Percentiles rank a stretch among this genome's conserved stretches.
phyloP scores from a whole-genome alignment of 129 eudicot genomes.

The Helichrysum umbraculigerum region DNA sequence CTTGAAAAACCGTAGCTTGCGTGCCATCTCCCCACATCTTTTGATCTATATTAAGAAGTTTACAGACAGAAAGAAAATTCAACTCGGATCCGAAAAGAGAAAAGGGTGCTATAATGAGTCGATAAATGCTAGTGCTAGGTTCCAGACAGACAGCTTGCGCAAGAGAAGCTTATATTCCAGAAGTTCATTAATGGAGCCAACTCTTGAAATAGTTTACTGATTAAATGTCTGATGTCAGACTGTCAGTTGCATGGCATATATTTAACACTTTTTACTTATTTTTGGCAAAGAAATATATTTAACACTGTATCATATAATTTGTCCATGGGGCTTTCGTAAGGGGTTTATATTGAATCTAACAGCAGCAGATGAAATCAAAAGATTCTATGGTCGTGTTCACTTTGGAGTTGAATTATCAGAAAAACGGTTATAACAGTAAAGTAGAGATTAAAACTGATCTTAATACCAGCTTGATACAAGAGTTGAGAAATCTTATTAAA shows the following conservation, averaged over 20 bases:
- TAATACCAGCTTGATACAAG: not conserved
- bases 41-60: conserved; percentile 51
- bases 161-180: conserved; percentile 1
- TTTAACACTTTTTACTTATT: not conserved
- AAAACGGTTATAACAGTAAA: not conserved
- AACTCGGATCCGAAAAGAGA: not conserved
- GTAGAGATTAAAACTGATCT: not conserved
- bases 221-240: not conserved
- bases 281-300: not conserved
- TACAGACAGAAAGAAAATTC: not conserved
- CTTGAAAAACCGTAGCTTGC: conserved; percentile 69
- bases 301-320: not conserved
- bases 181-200: not conserved
- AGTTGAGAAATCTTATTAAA: conserved; percentile 1
- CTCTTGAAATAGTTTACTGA: not conserved
- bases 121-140: not conserved
- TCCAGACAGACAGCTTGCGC: not conserved
- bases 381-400: not conserved
- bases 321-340: not conserved
- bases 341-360: not conserved
- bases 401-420: not conserved
- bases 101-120: not conserved
- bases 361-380: not conserved
- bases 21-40: conserved; percentile 90
- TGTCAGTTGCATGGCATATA: not conserved